Base-by-base conservation (phyloP, 2,329 filamentous ascomycete genomes). In the Fusarium sp. region DNA sequence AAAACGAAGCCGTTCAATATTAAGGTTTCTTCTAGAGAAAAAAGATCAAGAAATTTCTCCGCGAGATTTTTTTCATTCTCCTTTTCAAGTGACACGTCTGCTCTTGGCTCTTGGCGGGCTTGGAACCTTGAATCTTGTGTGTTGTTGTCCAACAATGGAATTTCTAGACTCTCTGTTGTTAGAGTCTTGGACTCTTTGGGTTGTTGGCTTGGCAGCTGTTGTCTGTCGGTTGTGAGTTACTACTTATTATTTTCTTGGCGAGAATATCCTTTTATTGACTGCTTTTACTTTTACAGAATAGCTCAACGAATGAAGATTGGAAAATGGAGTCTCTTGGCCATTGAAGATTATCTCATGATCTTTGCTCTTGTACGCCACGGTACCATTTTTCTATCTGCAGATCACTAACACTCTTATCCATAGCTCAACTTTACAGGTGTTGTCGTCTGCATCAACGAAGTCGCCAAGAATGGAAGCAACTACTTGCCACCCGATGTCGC, bases 291-390 rank as follows among this genome's bases (percentile, higher is more conserved):
- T 29, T 29, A 13, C 38, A 77, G 76, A 24, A 56, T 77, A 38
- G 81, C 82, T 9, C 76, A 82, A 16, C 79, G 80, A 2, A 76
- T 84, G 20, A 80, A 80, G 59, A 75, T 90, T 34, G 84, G 87
- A 18, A 84, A 85, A 42, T 80, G 85, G 73, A 83, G 80, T 47
- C 82, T 82, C 8, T 84, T 89, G n/a, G 86, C 88, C 74, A 75
- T 85, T 29, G 89, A 91, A 73, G 89, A 91, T 76, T 90, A 86
- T 75, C 80, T 89, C 27, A 91, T 91, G 88, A 47, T 87, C 10
- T 82, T 89, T 64, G 85, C 87, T 9, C 80, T 87, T 22, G 82
- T 84, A 70, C 14, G 70, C 82, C 34, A 10, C 10, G 4, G 8
- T 5, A 4, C 13, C 10, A 10, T 22, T n/a, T 13, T n/a, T 13